A percentile compares a stretch with the other conserved stretches of the same genome.
Evolutionary conservation across 805 yeast genomes (phyloP).

Genomic region (Spathaspora gorwiae): DNA sequence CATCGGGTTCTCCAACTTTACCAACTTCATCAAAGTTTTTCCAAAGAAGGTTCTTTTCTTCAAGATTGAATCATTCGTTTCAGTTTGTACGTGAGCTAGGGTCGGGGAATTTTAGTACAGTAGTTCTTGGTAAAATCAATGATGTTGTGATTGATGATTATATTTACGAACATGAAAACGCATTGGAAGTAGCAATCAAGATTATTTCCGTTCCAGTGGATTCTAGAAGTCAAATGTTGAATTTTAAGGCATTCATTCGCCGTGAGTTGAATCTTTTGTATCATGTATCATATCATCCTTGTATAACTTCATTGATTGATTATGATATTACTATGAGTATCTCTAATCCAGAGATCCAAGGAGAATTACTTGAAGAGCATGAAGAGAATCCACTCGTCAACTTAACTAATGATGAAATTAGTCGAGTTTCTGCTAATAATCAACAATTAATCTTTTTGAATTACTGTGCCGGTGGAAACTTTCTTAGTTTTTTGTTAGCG

Average conservation of each 20-base stretch:
- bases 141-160: conserved; percentile 12
- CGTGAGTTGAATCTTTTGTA: conserved; percentile 69
- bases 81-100: conserved; percentile 43
- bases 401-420: conserved; percentile 2
- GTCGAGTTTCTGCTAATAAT: conserved; percentile 16
- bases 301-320: conserved; percentile 60
- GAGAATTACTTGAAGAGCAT: conserved; percentile 7
- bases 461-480: conserved; percentile 80
- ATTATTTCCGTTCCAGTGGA: conserved; percentile 41
- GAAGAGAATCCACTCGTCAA: conserved; percentile 2
- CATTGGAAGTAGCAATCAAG: conserved; percentile 60
- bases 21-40: conserved; percentile 3
- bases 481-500: conserved; percentile 51
- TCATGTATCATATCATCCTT: conserved; percentile 55
- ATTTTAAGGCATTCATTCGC: conserved; percentile 35
- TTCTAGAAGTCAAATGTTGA: conserved; percentile 17
- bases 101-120: conserved; percentile 65
- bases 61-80: conserved; percentile 3
- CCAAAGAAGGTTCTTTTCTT: not conserved
- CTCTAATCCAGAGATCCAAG: conserved; percentile 17
- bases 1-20: conserved; percentile 4
- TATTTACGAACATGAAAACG: not conserved
- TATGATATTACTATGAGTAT: conserved; percentile 31
- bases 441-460: conserved; percentile 58
- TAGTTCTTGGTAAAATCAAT: conserved; percentile 40